A percentile compares a stretch with the other conserved stretches of the same genome.
phyloP scores from a whole-genome alignment of 164 flowering plant species.

The Vitis riparia region DNA sequence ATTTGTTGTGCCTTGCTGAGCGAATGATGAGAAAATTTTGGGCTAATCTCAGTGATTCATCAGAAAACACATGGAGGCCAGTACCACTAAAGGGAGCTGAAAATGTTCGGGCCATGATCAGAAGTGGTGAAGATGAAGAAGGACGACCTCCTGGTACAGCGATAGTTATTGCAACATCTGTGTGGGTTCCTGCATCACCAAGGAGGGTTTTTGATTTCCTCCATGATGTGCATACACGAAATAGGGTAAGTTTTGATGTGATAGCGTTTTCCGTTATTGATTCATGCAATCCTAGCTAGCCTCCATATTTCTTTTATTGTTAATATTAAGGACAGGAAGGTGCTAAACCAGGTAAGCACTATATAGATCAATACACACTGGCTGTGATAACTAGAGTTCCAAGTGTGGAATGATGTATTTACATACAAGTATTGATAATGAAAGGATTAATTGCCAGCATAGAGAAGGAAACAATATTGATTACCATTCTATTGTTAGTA shows the following conservation, averaged over 20 bases:
- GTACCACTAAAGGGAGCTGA: slow-evolving; percentile 22
- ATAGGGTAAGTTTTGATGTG: slow-evolving; percentile 25
- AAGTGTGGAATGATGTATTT: too few species aligned
- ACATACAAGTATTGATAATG: too few species aligned
- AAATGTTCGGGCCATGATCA: slow-evolving; percentile 25
- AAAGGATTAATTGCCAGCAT: too few species aligned
- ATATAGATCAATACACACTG: too few species aligned
- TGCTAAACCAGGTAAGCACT: too few species aligned
- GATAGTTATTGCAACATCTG: slow-evolving; percentile 29
- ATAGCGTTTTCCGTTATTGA: too few species aligned
- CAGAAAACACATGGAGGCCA: slow-evolving; percentile 26
- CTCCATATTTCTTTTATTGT: too few species aligned
- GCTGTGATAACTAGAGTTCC: too few species aligned
- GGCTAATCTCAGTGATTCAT: slow-evolving; percentile 16
- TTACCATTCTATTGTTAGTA: too few species aligned
- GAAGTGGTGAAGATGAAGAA: neutral
- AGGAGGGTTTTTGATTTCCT: slow-evolving; percentile 36
- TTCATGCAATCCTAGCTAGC: too few species aligned
- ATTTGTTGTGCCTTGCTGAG: slow-evolving; percentile 38
- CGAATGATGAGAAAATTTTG: slow-evolving; percentile 40
- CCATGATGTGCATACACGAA: slow-evolving; percentile 19
- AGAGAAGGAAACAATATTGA: too few species aligned
- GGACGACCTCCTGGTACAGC: slow-evolving; percentile 19
- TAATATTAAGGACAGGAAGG: too few species aligned
- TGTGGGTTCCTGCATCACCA: slow-evolving; percentile 23